These are phyloP conservation scores for Fusarium subglutinans DNA, from an alignment of 2,329 filamentous ascomycete genomes.

Conservation along the genomic window DNA sequence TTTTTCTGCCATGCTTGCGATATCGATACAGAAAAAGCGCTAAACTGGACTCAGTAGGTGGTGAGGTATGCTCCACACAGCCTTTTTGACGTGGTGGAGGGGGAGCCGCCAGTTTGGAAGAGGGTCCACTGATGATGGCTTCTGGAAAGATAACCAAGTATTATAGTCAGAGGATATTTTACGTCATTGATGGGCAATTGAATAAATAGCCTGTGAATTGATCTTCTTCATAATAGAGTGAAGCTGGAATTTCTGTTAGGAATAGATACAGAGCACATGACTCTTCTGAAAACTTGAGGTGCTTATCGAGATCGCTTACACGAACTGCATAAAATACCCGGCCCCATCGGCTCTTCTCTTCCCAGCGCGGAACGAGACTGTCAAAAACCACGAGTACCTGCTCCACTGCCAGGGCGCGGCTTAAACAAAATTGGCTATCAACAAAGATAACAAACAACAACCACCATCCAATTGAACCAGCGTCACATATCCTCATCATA, in stretches of 20 bases:
- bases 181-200: not conserved
- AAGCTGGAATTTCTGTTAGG: not conserved
- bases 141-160: not conserved
- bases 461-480: not conserved
- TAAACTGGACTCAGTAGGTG: constrained; percentile 6
- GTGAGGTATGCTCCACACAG: constrained; percentile 6
- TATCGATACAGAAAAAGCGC: not conserved
- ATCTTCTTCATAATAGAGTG: not conserved
- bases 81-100: not conserved
- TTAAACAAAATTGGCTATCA: constrained; percentile 6
- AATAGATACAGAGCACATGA: not conserved
- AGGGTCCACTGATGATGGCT: not conserved
- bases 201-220: not conserved
- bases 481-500: not conserved
- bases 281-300: not conserved
- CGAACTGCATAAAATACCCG: constrained; percentile 5
- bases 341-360: constrained; percentile 12
- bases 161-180: too few relatives aligned
- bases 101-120: constrained; percentile 3
- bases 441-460: not conserved
- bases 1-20: not conserved
- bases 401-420: constrained; percentile 25
- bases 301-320: constrained; percentile 32
- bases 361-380: constrained; percentile 19
- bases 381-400: not conserved